Evolutionary conservation across 768 basidiomycete genomes (phyloP), one percentile per base, ranked within the genome.

Genomic region (Naganishia friedmannii): DNA sequence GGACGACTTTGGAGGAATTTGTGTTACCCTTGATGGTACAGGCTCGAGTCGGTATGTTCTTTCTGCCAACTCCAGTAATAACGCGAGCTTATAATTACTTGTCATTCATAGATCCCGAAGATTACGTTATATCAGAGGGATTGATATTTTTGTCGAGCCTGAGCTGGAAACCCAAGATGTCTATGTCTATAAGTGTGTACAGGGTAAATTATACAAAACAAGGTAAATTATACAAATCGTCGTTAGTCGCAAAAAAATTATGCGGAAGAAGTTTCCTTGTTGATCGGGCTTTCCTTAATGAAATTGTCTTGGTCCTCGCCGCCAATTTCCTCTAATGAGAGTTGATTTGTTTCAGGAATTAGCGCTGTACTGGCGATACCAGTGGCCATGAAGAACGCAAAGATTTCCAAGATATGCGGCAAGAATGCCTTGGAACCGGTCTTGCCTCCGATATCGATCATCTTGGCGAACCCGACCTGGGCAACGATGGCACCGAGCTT

Each of bases 21-120:
- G 95, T 98, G 65, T 78, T 96, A 21, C 96, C 96, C 0, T 80
- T 99, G 70, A 93, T 98, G 92, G 87, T 93, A 3, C 94, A 97
- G 75, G 93, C 94, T 0, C 82, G 98, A 31, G 93, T 92, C 65
- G 95, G 95, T 93, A 69, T 45, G 86, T 75, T 8, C 15, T 42
- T 42, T 17, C 42, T 42, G 9, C 42, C 2, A 2, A n/a, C n/a
- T 42, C 15, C 7, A 10, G 15, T 8, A 13, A 17, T 2, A 42
- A 42, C 7, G 15, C 9, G 7, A 42, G 42, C 42, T 42, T 42
- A 42, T 42, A 42, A 8, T 42, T 15, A 2, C 15, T 5, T 15
- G 42, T 8, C 7, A 8, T 2, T 13, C 42, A 8, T 77, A 95
- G 96, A 99, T 78, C 89, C 92, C 8, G 96, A 99, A 80, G 95